A percentile compares a stretch with the other conserved stretches of the same genome.
Evolutionary conservation across 139 green algal genomes (phyloP).

Genomic region (Pedinophyceae sp.): DNA sequence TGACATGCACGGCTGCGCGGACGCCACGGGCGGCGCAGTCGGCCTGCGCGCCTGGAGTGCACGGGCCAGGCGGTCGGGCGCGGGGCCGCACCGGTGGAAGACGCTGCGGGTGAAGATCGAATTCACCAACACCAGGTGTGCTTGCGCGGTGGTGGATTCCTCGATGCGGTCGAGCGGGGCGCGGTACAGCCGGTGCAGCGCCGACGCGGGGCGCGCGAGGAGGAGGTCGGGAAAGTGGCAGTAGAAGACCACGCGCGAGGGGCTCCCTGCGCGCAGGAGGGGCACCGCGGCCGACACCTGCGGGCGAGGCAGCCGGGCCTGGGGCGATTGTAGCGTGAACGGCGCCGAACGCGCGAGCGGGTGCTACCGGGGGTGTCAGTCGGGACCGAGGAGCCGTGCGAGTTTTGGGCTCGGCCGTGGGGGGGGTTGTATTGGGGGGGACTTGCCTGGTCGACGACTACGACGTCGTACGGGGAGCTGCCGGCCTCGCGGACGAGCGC

Average conservation of each 20-base stretch:
- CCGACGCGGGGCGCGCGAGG: slow-evolving; percentile 33
- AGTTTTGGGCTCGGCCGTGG: too few species aligned
- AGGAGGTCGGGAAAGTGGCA: slow-evolving; percentile 96
- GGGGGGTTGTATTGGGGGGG: not conserved
- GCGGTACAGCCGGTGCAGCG: slow-evolving; percentile 29
- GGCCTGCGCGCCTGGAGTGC: too few species aligned
- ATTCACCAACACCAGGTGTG: slow-evolving; percentile 79
- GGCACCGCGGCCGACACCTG: slow-evolving; percentile 48
- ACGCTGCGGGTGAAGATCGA: slow-evolving; percentile 77
- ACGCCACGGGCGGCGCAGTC: not conserved
- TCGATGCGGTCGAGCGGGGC: slow-evolving; percentile 70
- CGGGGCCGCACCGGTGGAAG: too few species aligned
- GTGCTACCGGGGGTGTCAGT: too few species aligned
- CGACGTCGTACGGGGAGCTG: slow-evolving; percentile 41
- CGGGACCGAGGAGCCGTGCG: too few species aligned
- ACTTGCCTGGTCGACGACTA: slow-evolving; percentile 64
- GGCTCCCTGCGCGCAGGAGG: slow-evolving; percentile 45
- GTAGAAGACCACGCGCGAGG: slow-evolving; percentile 77
- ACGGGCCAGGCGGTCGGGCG: too few species aligned
- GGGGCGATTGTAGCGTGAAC: not conserved
- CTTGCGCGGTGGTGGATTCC: slow-evolving; percentile 54
- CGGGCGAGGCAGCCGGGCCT: not conserved
- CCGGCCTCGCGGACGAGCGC: slow-evolving; percentile 35
- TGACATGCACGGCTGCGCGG: not conserved
- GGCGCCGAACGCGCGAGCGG: not conserved